Evolutionary conservation across 1,139 yeast genomes (phyloP).

Genomic region (Suhomyces terraborum): DNA sequence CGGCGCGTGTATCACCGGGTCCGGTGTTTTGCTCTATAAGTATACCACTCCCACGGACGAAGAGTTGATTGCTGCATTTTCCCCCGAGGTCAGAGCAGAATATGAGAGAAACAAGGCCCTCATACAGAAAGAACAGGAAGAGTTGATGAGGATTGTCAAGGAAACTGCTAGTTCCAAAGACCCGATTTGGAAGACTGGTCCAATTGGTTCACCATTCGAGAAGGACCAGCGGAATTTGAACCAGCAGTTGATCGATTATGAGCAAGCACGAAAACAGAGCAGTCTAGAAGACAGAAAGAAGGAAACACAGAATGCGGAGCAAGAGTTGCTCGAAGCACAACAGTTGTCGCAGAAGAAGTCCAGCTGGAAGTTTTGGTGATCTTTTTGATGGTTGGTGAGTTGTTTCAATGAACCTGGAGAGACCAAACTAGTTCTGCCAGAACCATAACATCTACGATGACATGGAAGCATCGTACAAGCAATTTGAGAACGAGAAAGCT

Average conservation of each 20-base stretch:
- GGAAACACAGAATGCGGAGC: constrained; percentile 48
- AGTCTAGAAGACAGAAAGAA: constrained; percentile 49
- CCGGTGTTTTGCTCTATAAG: constrained; percentile 66
- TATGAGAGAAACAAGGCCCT: constrained; percentile 67
- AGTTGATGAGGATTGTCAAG: constrained; percentile 64
- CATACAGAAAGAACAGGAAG: constrained; percentile 66
- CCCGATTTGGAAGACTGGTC: constrained; percentile 82
- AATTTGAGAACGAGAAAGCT: too few species aligned
- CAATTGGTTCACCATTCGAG: constrained; percentile 66
- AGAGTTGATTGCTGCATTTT: constrained; percentile 66
- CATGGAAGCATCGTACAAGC: too few species aligned
- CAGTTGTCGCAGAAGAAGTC: constrained; percentile 32
- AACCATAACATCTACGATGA: too few species aligned
- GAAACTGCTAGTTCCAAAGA: constrained; percentile 64
- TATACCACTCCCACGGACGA: constrained; percentile 86
- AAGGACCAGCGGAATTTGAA: constrained; percentile 24
- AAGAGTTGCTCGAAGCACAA: constrained; percentile 47
- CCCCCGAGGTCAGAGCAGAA: constrained; percentile 81
- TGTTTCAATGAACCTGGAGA: not conserved
- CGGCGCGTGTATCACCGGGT: constrained; percentile 62
- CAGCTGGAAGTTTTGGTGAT: constrained; percentile 22
- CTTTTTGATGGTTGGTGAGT: too few species aligned
- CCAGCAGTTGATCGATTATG: constrained; percentile 46
- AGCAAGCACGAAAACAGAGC: constrained; percentile 48
- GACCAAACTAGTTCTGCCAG: not conserved